phyloP scores from a whole-genome alignment of 805 yeast genomes.

The Pichia occidentalis region DNA sequence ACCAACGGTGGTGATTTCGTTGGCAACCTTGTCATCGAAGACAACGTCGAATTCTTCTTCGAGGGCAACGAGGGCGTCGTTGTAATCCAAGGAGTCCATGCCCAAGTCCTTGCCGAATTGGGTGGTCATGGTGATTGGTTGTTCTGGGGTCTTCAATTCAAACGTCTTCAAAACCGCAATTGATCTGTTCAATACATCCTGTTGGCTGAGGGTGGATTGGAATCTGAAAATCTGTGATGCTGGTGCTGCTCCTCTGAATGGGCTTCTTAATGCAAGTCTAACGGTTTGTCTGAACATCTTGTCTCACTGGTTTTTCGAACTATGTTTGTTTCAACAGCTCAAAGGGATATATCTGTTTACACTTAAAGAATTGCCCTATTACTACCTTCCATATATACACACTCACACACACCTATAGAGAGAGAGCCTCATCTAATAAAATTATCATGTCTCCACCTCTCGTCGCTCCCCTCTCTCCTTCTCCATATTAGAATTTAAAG shows the following conservation, averaged over 20 bases:
- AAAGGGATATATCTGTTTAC: too few species aligned
- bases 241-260: too few species aligned
- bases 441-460: too few species aligned
- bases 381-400: too few species aligned
- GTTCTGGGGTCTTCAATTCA: slow-evolving; percentile 25
- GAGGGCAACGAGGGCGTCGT: slow-evolving; percentile 91
- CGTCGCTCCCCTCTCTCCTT: too few species aligned
- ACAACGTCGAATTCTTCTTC: slow-evolving; percentile 74
- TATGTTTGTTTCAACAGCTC: background rate
- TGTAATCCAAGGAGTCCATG: slow-evolving; percentile 90
- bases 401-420: too few species aligned
- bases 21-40: slow-evolving; percentile 40
- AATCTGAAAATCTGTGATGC: too few species aligned
- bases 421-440: too few species aligned
- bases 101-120: slow-evolving; percentile 66
- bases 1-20: slow-evolving; percentile 55
- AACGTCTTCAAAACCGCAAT: slow-evolving; percentile 67
- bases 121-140: slow-evolving; percentile 32
- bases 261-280: slow-evolving; percentile 16
- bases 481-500: too few species aligned
- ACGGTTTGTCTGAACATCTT: slow-evolving; percentile 20
- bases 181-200: slow-evolving; percentile 78
- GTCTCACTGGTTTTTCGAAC: background rate
- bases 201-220: slow-evolving; percentile 44
- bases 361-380: too few species aligned